phyloP scores from a whole-genome alignment of 176 grass and related monocot genomes.

The Paspalum vaginatum region DNA sequence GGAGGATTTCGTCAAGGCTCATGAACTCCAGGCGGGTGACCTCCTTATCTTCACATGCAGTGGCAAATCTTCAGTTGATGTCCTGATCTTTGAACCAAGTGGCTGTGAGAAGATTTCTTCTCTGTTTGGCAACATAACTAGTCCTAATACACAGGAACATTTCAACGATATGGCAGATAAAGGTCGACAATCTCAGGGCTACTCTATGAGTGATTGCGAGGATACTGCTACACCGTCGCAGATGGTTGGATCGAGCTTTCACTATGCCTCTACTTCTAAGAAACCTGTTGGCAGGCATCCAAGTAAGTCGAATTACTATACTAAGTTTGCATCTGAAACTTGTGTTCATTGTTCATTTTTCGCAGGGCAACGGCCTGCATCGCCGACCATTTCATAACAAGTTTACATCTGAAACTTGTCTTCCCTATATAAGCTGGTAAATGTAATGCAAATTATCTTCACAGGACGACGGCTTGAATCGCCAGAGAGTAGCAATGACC shows the following conservation, averaged over 20 bases:
- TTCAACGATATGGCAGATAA: neutral
- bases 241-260: neutral
- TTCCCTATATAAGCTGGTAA: neutral
- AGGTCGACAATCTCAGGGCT: neutral
- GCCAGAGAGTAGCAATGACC: neutral
- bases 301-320: conserved; percentile 15
- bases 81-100: conserved; percentile 47
- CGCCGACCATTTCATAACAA: no score
- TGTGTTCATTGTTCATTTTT: neutral
- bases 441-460: neutral
- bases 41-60: conserved; percentile 55
- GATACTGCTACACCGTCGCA: neutral
- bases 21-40: conserved; percentile 49
- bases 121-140: neutral
- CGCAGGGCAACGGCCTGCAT: no score
- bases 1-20: conserved; percentile 54
- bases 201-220: neutral
- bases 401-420: no score
- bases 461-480: conserved; percentile 15
- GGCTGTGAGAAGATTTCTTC: conserved; percentile 52
- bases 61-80: conserved; percentile 43
- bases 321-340: neutral
- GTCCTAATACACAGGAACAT: neutral
- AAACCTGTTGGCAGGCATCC: neutral
- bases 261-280: conserved; percentile 2